Evolutionary conservation across 208 protist genomes (phyloP), one percentile per base, ranked within the genome.

Genomic region (Blastocrithidia nonstop): DNA sequence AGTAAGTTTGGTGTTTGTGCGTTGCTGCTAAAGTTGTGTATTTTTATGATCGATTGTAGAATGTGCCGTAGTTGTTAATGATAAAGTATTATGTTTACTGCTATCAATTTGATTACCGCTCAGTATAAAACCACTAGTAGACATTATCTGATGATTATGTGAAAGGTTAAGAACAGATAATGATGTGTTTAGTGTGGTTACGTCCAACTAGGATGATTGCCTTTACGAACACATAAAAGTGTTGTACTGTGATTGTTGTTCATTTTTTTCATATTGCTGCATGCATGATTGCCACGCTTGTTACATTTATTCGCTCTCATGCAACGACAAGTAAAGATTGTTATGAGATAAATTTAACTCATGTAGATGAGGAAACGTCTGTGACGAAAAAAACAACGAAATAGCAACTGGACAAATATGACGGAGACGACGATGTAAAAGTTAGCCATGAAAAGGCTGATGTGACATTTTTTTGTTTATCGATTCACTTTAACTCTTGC

Each of bases 281-380:
- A 31, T 16, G 15, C 8, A 24, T 15, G 7, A 33, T 5, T 27
- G 53, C 57, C 69, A 71, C 4, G 39, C 23, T 5, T 43, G 58
- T 27, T 87, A 70, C 53, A 77, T 69, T 13, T 44, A 37, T 29
- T 84, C 68, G 36, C 64, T 78, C 28, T 77, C 71, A 8, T 47
- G 57, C n/a, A 72, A 45, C 13, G 45, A 75, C 5, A 64, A 44
- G 9, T 36, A 24, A 1, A 91, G 52, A 32, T 54, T 50, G 50
- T 92, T 92, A 52, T 88, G 61, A 4, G 71, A 72, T 2, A 86
- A 31, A 36, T 82, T 50, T 23, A 86, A 37, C 25, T 74, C 59
- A 7, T 35, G 45, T n/a, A 80, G 50, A 20, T 55, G 54, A 1
- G 71, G 66, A 46, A 88, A 80, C 3, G 49, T 57, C n/a, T 41